Base-by-base conservation (phyloP, 2,329 filamentous ascomycete genomes). In the Phaeosphaeriaceae sp. region DNA sequence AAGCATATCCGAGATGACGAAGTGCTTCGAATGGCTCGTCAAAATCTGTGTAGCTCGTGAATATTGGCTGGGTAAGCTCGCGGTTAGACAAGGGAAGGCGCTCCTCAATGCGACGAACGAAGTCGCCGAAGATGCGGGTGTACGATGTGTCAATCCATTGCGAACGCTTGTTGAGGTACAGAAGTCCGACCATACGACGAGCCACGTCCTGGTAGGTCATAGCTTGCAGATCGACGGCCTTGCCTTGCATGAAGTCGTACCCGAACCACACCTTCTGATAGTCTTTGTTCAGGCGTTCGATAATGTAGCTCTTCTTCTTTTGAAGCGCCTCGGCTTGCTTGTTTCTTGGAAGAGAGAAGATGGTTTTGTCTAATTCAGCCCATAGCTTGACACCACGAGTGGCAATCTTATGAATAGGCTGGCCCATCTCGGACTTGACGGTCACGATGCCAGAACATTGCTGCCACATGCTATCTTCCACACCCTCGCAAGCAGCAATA, bases 191-290 rank as follows among this genome's bases (percentile, higher is more conserved):
- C 87, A 97, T 89, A 58, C 94, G 90, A 64, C 90, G 89, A 43
- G 95, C 87, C 35, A 97, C 91, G 76, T 97, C 93, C 21, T 87
- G 89, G 67, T 97, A 97, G 1, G 94, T 97, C 94, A 97, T 97
- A 75, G 97, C 93, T 74, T 97, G 93, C 0, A 97, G 85, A 65
- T 97, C 94, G 23, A 94, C 91, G 9, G 92, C 88, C 76, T 94
- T 84, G 54, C 93, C 92, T 52, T 86, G 86, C 73, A 89, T 88
- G n/a, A 32, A 46, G 82, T 97, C 95, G 68, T 89, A 88, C 55
- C 93, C 94, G 72, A 97, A 97, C 94, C 94, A 97, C 11, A 96
- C 92, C 83, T 97, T 97, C 70, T 97, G 93, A 84, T 94, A 97
- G 78, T 97, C 93, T 65, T 94, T 93, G 73, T 97, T 97, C 69